Evolutionary conservation across 2,329 filamentous ascomycete species (phyloP).

Genomic region (Aquanectria penicillioides): DNA sequence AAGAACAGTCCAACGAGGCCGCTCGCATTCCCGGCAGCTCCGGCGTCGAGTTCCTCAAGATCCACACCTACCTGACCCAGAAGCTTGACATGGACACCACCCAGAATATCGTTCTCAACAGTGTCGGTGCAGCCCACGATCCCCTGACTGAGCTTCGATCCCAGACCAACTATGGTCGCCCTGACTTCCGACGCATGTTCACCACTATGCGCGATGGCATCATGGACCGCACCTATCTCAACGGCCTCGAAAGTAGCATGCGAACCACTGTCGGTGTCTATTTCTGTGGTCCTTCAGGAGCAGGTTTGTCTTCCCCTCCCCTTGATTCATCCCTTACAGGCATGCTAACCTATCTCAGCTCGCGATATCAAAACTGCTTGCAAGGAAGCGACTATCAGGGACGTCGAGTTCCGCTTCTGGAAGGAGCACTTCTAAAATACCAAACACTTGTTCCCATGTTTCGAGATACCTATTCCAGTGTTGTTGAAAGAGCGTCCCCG

Average conservation of each 20-base stretch:
- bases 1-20: constrained; percentile 81
- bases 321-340: no score
- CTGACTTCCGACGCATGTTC: constrained; percentile 86
- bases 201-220: constrained; percentile 89
- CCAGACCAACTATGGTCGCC: constrained; percentile 93
- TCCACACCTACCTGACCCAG: constrained; percentile 97
- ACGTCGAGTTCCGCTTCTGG: constrained; percentile 97
- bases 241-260: constrained; percentile 79
- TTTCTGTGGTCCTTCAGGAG: constrained; percentile 89
- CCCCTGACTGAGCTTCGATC: constrained; percentile 91
- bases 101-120: constrained; percentile 97
- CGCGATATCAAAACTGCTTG: constrained; percentile 87
- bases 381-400: constrained; percentile 74
- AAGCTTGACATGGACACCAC: constrained; percentile 90
- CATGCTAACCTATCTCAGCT: constrained; percentile 65
- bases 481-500: constrained; percentile 7
- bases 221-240: constrained; percentile 83
- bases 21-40: constrained; percentile 74
- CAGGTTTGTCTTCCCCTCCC: constrained; percentile 55
- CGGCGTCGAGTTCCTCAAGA: constrained; percentile 88
- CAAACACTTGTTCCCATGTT: constrained; percentile 30
- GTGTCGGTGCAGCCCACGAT: constrained; percentile 86
- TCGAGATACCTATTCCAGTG: constrained; percentile 34
- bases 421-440: constrained; percentile 83
- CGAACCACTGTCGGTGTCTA: constrained; percentile 94